Evolutionary conservation across 768 basidiomycete genomes (phyloP).

Genomic region (Boletellus sp.): DNA sequence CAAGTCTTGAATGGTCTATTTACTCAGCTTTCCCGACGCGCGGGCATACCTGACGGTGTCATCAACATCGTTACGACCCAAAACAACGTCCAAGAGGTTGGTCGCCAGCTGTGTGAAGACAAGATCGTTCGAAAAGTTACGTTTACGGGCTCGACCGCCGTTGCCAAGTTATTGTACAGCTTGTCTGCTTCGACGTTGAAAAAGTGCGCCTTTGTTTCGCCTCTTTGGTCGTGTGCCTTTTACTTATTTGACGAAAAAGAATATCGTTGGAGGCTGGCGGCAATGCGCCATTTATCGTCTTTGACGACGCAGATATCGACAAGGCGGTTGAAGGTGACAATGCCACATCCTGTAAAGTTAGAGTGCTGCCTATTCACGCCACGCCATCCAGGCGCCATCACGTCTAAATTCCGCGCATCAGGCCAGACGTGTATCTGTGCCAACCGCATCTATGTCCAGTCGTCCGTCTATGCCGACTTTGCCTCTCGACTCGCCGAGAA

Average conservation of each 20-base stretch:
- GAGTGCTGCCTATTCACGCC: neutral
- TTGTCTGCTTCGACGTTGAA: slow-evolving; percentile 77
- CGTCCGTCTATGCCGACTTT: slow-evolving; percentile 88
- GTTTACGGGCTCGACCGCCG: slow-evolving; percentile 85
- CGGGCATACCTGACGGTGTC: slow-evolving; percentile 93
- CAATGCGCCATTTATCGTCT: slow-evolving; percentile 95
- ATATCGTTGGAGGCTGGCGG: slow-evolving; percentile 87
- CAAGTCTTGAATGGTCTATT: neutral
- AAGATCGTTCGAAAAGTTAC: slow-evolving; percentile 82
- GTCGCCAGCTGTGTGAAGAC: slow-evolving; percentile 91
- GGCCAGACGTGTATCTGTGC: slow-evolving; percentile 89
- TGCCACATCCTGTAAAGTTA: neutral
- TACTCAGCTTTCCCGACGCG: slow-evolving; percentile 69
- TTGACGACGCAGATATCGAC: slow-evolving; percentile 92
- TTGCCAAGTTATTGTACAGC: slow-evolving; percentile 72
- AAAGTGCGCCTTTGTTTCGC: slow-evolving; percentile 48
- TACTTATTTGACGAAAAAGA: slow-evolving; percentile 25
- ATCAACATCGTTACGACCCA: slow-evolving; percentile 91
- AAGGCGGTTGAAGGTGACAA: slow-evolving; percentile 77
- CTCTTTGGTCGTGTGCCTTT: neutral
- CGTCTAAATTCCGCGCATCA: slow-evolving; percentile 74
- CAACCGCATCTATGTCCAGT: slow-evolving; percentile 92
- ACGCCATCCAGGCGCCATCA: slow-evolving; percentile 51
- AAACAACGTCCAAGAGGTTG: slow-evolving; percentile 81
- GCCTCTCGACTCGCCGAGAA: slow-evolving; percentile 80